Percentiles rank a stretch among this genome's conserved stretches.
phyloP scores from a whole-genome alignment of 345 rosid species.

The Bruguiera parviflora region DNA sequence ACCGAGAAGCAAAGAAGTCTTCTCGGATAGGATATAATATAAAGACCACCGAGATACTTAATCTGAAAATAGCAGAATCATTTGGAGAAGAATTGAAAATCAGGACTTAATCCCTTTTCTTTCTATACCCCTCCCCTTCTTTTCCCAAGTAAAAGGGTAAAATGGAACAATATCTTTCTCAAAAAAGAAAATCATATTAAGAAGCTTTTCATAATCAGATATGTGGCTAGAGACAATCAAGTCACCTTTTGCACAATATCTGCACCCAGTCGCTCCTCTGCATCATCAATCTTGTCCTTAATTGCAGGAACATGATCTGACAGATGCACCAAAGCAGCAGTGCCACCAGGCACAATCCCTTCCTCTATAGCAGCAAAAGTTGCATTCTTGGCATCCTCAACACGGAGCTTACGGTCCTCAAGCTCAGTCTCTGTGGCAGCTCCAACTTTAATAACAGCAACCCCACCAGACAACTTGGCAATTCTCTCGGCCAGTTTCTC shows the following conservation, averaged over 20 bases:
- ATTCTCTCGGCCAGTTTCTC: slow-evolving; percentile 94
- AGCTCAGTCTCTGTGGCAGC: slow-evolving; percentile 99
- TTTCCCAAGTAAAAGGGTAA: no score
- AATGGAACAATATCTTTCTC: no score
- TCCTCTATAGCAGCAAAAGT: slow-evolving; percentile 98
- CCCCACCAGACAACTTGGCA: slow-evolving; percentile 94
- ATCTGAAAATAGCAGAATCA: not conserved
- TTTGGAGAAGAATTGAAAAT: no score
- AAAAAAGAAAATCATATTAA: no score
- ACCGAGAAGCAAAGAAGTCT: not conserved
- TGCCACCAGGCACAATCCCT: slow-evolving; percentile 99
- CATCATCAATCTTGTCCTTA: slow-evolving; percentile 68
- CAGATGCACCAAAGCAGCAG: slow-evolving; percentile 87
- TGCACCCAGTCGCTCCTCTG: slow-evolving; percentile 87
- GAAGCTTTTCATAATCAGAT: no score
- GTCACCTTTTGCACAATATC: slow-evolving; percentile 94
- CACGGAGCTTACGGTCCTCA: slow-evolving; percentile 87
- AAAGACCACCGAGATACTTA: not conserved
- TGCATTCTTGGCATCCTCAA: slow-evolving; percentile 96
- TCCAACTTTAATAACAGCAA: slow-evolving; percentile 94
- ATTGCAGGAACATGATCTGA: slow-evolving; percentile 61
- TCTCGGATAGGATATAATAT: not conserved
- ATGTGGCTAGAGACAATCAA: not conserved
- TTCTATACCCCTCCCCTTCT: no score
- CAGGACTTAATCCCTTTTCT: no score